Base-by-base conservation (phyloP, 2,329 filamentous ascomycete species). In the Rhinocladiella mackenziei region DNA sequence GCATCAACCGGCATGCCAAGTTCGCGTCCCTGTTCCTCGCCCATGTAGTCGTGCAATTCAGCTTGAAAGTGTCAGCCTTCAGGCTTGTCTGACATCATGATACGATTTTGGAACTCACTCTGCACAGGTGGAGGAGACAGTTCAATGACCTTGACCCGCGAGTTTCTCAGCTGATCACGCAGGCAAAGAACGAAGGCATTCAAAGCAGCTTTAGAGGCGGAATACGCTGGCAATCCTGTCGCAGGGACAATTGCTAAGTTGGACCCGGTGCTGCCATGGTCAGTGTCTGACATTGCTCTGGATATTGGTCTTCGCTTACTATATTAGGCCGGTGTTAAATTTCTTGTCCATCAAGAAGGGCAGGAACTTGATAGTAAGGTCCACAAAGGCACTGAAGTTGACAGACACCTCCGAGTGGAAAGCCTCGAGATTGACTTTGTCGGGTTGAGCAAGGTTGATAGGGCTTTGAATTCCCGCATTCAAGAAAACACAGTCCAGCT, bases 401-500 rank as follows among this genome's bases (percentile, higher is more conserved):
- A 67, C 67, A n/a, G 59, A 63, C 17, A 75, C 51, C 55, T 77
- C 71, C 2, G 58, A 48, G 37, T 69, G 57, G 30, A 75, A 65
- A 1, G 56, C 39, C 0, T 51, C 33, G 1, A 77, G 61, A 47
- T 69, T 58, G 39, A 75, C 65, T 3, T 59, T 65, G 4, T 62
- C 62, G 2, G 75, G 72, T 13, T 65, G 58, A 4, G 67, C 61
- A 55, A 79, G 72, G 59, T 76, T 62, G 30, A 75, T 60, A 1
- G 56, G 57, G 19, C 65, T 63, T 57, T 82, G 77, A 22, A 76
- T 66, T 6, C 77, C 77, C 0, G 77, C 72, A 57, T 80, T 81
- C 38, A 81, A 62, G 42, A 82, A 60, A 18, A 83, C 57, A 52
- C 70, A 72, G 61, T 80, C 76, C 19, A 81, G 69, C 19, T 70